Base-by-base conservation (phyloP, 345 rosid genomes). In the Euphorbia peplus region DNA sequence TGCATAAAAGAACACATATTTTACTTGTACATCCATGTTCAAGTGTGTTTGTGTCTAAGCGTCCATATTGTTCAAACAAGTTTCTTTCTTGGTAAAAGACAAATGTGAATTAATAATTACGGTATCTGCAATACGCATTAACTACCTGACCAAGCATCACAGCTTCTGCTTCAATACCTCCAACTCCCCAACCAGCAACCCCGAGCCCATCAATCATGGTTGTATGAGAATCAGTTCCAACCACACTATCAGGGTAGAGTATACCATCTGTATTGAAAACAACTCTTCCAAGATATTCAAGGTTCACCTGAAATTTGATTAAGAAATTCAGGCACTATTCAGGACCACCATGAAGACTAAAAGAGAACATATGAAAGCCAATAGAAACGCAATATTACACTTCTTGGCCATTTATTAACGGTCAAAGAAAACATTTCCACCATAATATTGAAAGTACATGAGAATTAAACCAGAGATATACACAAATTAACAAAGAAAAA, bases 121-220 rank as follows among this genome's bases (percentile, higher is more conserved):
- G n/a, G n/a, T n/a, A n/a, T n/a, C n/a, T n/a, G n/a, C n/a, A n/a
- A n/a, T n/a, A n/a, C n/a, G 14, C 37, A 71, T 39, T 37, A 67
- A 39, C 47, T 82, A 91, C 98, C 96, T 95, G 99, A 70, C 99
- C 99, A 76, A 95, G 98, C 98, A 95, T 95, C 70, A 95, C 81
- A 48, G 99, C 97, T 81, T 95, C 98, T 24, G 98, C 98, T 87
- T 95, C 99, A 64, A 95, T 95, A 65, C 98, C 99, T 54, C 99
- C 99, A 73, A 95, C 99, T 70, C 99, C 99, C 99, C 98, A 95
- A 65, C 99, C 99, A 82, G 99, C 96, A 75, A 95, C 99, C 77
- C 99, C 99, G 64, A 95, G 65, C 59, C 99, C 99, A 85, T 95
- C 99, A 74, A 95, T 95, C 99, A 95, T 95, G 70, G 99, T 95